These are phyloP conservation scores for carrot (Daucus carota) DNA, from an alignment of 129 eudicot genomes.

Conservation along the genomic window DH1_v3.0 NC_030383.2:7922501-7923000, in stretches of 20 bases:
- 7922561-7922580: neutral
- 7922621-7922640: slow-evolving; percentile 12
- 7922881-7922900: slow-evolving; percentile 57
- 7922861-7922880: slow-evolving; percentile 53
- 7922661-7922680: slow-evolving; percentile 25
- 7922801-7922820: slow-evolving; percentile 69
- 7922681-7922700: neutral
- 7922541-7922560: slow-evolving; percentile 29
- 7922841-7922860: slow-evolving; percentile 26
- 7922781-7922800: slow-evolving; percentile 61
- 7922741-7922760: slow-evolving; percentile 44
- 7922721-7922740: slow-evolving; percentile 42
- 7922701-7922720: neutral
- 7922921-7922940: slow-evolving; percentile 45
- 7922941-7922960: neutral
- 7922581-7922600: neutral
- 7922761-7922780: slow-evolving; percentile 54
- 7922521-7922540: neutral
- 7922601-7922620: neutral
- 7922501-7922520: neutral
- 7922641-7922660: slow-evolving; percentile 26
- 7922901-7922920: slow-evolving; percentile 67
- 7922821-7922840: slow-evolving; percentile 24
- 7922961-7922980: slow-evolving; percentile 4
- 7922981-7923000: slow-evolving; percentile 15